Base-by-base conservation (phyloP, 371 early-diverging fungal genomes). In the Zychaea mexicana region DNA sequence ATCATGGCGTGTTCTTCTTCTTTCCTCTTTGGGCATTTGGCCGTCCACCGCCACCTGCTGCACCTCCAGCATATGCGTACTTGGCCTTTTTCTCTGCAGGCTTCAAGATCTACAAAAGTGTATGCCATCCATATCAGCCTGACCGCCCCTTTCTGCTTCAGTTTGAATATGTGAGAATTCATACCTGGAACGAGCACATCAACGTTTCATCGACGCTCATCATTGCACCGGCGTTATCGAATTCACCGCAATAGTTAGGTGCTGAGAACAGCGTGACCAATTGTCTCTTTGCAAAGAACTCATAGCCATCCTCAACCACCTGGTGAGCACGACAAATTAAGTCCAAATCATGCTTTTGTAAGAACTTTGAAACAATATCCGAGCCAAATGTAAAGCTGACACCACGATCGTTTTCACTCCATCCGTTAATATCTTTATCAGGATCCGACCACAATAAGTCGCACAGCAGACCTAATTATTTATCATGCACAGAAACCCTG, bases 371-470 rank as follows among this genome's bases (percentile, higher is more conserved):
- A 55, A 97, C 95, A 15, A 95, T 90, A 72, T 91, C 88, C 9
- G 90, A 85, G 1, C 95, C 94, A 65, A 96, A 98, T 30, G 93
- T 93, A 74, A 92, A 95, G 27, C 91, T 70, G 38, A 95, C 95
- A 52, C 97, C 96, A 46, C 98, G 90, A 68, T 94, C 93, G 77
- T 95, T 96, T 65, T 93, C 94, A 63, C 88, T 89, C 94, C 95
- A 97, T 24, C 91, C 90, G n/a, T 78, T 76, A 30, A 90, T 85
- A 71, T 95, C 96, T 67, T 77, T 90, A 72, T 93, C 92, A 7
- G 99, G 99, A 68, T 99, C 99, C 5, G 95, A 93, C 99, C 99
- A 99, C 38, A 99, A 76, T 52, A 98, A 82, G 74, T 98, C 98
- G 77, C 95, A 94, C 45, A 98, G 74, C 22, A 95, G 74, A 33